These are phyloP conservation scores for Aquilaria malaccensis DNA, from an alignment of 345 rosid genomes.

Conservation along the genomic window DNA sequence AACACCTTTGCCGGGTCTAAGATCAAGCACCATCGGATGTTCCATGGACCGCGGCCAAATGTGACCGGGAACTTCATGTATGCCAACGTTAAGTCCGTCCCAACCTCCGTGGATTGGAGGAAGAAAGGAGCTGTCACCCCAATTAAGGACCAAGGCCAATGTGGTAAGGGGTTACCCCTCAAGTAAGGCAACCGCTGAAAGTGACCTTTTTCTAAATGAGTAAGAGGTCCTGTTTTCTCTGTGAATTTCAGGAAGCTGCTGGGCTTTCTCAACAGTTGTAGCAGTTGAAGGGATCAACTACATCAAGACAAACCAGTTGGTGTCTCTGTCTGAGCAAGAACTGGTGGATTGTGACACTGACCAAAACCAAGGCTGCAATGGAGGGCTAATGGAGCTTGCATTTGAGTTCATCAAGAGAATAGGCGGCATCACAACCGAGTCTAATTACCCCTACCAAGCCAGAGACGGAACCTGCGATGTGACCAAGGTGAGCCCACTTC, in stretches of 20 bases:
- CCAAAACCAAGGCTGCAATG: conserved; percentile 63
- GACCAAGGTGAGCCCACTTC: conserved; percentile 16
- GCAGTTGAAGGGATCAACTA: conserved; percentile 73
- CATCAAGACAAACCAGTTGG: conserved; percentile 42
- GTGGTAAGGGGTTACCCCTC: conserved; percentile 36
- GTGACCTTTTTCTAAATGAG: no score
- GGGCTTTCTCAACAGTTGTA: conserved; percentile 73
- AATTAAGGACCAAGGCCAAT: conserved; percentile 83
- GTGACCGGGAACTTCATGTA: conserved; percentile 56
- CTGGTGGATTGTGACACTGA: conserved; percentile 60
- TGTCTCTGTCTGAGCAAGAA: conserved; percentile 69
- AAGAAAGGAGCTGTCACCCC: conserved; percentile 62
- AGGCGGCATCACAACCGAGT: conserved; percentile 57
- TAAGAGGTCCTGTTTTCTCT: no score
- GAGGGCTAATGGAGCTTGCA: conserved; percentile 71
- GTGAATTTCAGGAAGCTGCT: conserved; percentile 53
- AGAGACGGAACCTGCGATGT: conserved; percentile 34
- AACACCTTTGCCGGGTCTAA: conserved; percentile 58
- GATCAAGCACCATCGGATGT: conserved; percentile 59
- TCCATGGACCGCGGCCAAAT: conserved; percentile 23
- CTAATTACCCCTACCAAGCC: conserved; percentile 48
- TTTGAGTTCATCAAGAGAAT: conserved; percentile 51
- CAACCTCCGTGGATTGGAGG: conserved; percentile 69
- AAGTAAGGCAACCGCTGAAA: no score
- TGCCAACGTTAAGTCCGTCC: conserved; percentile 31